Evolutionary conservation across 1,139 yeast species (phyloP), one percentile per base, ranked within the genome.

Genomic region (Geotrichum citri-aurantii): DNA sequence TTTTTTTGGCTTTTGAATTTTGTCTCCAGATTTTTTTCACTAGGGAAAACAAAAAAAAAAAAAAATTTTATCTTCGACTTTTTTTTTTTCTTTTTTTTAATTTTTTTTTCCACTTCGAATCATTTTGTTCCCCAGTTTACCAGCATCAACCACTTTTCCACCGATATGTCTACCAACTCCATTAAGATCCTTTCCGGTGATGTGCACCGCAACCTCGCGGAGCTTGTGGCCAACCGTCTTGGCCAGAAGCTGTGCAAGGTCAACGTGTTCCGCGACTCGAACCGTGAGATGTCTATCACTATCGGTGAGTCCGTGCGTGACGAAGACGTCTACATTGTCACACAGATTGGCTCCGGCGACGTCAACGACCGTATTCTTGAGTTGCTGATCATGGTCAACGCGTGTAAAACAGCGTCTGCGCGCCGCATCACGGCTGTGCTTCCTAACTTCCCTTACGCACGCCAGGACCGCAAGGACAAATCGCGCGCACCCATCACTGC

Each of bases 401-500:
- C 98, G 26, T 93, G 98, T 75, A 88, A 88, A 70, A 89, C 93
- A 2, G 99, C 98, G 3, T 86, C 95, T 61, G 98, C 98, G 2
- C 82, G 97, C 71, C 81, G 97, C 65, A 90, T 93, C 72, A 91
- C 98, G 1, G 98, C 95, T 1, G 96, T 93, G 48, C 81, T 93
- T 65, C 99, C 99, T 57, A 89, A 88, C 73, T 93, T 92, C 76
- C 98, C 98, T 2, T 93, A 93, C 71, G 98, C 98, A 26, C 84
- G 99, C 74, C 99, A 93, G 75, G 99, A 93, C 75, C 83, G 95
- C 72, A 93, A 93, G 75, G 98, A 93, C 75, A 93, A 93, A 75
- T 84, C 92, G 61, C 81, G 99, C 69, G 99, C 99, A 10, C 98
- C 98, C 56, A 93, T 93, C 67, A 92, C 98, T 10, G 98, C 99